These are phyloP conservation scores for Xylaria sp. DNA, from an alignment of 495 filamentous ascomycete genomes.

Conservation along the genomic window DNA sequence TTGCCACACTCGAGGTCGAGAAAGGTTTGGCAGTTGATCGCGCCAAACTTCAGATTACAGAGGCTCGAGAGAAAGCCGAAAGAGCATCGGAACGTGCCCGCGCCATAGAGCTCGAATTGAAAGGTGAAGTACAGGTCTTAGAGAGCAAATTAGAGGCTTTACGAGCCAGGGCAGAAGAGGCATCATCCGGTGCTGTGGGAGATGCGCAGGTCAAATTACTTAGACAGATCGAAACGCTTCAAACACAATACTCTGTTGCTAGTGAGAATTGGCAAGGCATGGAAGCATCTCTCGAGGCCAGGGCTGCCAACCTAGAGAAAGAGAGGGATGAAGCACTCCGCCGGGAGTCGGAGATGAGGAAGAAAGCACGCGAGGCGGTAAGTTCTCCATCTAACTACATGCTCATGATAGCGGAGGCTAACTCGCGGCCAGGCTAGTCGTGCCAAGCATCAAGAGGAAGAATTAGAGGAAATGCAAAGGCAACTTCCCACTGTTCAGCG, in stretches of 20 bases:
- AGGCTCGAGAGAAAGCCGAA: slow-evolving; percentile 73
- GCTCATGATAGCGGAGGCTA: slow-evolving; percentile 35
- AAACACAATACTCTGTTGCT: slow-evolving; percentile 92
- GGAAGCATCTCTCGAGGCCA: slow-evolving; percentile 78
- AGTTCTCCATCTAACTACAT: slow-evolving; percentile 33
- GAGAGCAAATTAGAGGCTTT: slow-evolving; percentile 92
- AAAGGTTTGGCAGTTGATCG: slow-evolving; percentile 75
- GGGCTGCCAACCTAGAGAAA: slow-evolving; percentile 78
- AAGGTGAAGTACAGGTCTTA: slow-evolving; percentile 79
- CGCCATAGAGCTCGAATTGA: slow-evolving; percentile 77
- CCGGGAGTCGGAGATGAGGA: slow-evolving; percentile 82
- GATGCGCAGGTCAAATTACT: slow-evolving; percentile 91
- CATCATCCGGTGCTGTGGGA: slow-evolving; percentile 77
- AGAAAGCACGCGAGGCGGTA: slow-evolving; percentile 86
- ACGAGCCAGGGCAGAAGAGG: slow-evolving; percentile 86
- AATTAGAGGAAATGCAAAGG: slow-evolving; percentile 75
- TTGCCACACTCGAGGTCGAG: slow-evolving; percentile 76
- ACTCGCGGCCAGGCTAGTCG: slow-evolving; percentile 66
- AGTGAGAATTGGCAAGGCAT: slow-evolving; percentile 98
- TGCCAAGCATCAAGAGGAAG: slow-evolving; percentile 78
- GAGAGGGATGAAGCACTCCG: slow-evolving; percentile 87
- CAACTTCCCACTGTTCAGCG: slow-evolving; percentile 66
- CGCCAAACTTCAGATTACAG: slow-evolving; percentile 69
- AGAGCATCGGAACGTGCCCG: slow-evolving; percentile 76
- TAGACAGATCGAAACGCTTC: slow-evolving; percentile 92